These are phyloP conservation scores for Tremellales sp. DNA, from an alignment of 1,284 basidiomycete genomes.

Conservation along the genomic window DNA sequence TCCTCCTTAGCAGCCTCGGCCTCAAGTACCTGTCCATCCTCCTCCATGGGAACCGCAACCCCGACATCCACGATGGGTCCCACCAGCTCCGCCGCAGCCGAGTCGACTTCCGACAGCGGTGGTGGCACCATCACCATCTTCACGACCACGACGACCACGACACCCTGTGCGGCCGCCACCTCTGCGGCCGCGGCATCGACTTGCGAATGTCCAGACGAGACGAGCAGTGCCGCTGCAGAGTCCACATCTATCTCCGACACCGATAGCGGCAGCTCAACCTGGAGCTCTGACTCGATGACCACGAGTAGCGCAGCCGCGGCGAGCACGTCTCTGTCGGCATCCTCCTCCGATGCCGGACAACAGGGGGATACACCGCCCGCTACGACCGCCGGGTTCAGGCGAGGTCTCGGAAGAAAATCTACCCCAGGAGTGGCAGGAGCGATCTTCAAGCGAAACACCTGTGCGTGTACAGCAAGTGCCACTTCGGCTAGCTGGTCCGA, in stretches of 20 bases:
- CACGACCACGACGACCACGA: conserved; percentile 11
- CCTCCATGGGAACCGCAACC: conserved; percentile 2
- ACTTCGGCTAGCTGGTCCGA: not conserved
- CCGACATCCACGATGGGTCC: not conserved
- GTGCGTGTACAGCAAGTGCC: not conserved
- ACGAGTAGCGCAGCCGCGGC: not conserved
- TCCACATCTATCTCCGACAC: not conserved
- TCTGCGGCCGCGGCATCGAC: conserved; percentile 4
- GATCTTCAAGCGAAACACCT: not conserved
- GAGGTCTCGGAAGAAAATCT: too few relatives aligned
- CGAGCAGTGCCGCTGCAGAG: not conserved
- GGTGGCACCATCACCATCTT: conserved; percentile 3
- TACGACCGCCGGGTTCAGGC: not conserved
- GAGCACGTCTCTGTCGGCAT: not conserved
- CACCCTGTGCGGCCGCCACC: conserved; percentile 6
- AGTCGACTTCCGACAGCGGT: not conserved
- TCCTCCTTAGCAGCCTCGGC: not conserved
- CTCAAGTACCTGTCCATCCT: not conserved
- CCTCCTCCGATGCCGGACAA: conserved; percentile 1
- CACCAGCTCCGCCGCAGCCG: not conserved
- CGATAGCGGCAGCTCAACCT: conserved; percentile 2
- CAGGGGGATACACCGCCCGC: conserved; percentile 9
- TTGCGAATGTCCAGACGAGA: not conserved
- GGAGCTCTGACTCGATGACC: conserved; percentile 1
- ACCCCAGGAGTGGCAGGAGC: too few relatives aligned